These are phyloP conservation scores for Coemansia sp. DNA, from an alignment of 192 early-diverging fungal species.

Conservation along the genomic window DNA sequence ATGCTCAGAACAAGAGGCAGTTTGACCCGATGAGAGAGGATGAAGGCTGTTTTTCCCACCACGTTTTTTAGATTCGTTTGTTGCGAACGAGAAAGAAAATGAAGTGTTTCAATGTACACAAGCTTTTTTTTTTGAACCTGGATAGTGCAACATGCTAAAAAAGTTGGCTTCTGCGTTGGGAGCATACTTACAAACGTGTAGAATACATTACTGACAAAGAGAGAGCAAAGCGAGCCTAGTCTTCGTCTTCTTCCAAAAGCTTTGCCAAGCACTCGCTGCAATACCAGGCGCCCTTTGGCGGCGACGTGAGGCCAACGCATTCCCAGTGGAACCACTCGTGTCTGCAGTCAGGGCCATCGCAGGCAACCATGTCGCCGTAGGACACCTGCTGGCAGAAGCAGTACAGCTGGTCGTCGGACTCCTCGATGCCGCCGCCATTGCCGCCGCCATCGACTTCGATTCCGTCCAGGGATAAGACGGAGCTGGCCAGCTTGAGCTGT, in stretches of 20 bases:
- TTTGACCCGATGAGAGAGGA: neutral
- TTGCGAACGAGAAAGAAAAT: neutral
- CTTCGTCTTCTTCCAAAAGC: conserved; percentile 39
- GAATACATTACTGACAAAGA: neutral
- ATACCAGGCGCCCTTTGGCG: conserved; percentile 61
- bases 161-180: too few species aligned
- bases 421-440: conserved; percentile 39
- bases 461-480: conserved; percentile 43
- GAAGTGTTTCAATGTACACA: neutral
- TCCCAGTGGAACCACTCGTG: conserved; percentile 64
- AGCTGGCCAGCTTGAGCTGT: conserved; percentile 42
- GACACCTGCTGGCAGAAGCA: conserved; percentile 59
- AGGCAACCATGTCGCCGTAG: conserved; percentile 61
- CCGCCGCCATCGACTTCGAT: conserved; percentile 33
- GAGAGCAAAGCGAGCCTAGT: neutral
- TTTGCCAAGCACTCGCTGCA: conserved; percentile 54
- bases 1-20: neutral
- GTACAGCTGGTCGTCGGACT: conserved; percentile 57
- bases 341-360: conserved; percentile 51
- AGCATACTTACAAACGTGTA: neutral
- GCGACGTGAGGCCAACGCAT: conserved; percentile 56
- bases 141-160: too few species aligned
- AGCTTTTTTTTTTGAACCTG: too few species aligned
- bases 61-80: neutral
- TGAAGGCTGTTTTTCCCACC: neutral